A percentile compares a stretch with the other conserved stretches of the same genome.
Conservation (phyloP, 768 basidiomycete species). For the Tulasnella calospora region DNA sequence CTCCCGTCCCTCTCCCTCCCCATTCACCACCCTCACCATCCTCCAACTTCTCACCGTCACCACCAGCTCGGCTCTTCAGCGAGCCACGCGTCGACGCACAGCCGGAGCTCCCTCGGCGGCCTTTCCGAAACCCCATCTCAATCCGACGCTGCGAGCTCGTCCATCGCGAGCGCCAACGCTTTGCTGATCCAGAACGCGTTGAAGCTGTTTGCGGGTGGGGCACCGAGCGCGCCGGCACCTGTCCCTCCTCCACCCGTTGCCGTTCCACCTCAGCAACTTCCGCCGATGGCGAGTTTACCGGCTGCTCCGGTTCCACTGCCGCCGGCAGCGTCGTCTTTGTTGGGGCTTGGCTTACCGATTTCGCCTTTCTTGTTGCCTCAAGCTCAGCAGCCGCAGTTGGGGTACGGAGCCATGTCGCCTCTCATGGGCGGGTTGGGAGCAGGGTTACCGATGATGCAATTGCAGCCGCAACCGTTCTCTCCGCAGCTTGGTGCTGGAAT, state of each 20-base stretch:
- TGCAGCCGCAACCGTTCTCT: too few relatives aligned
- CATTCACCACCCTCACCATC: not conserved
- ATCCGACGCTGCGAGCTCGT: not conserved
- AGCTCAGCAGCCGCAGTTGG: not conserved
- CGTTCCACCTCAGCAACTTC: too few relatives aligned
- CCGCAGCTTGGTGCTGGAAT: too few relatives aligned
- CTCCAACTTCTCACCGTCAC: not conserved
- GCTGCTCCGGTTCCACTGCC: not conserved
- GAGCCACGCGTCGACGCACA: slow-evolving; percentile 1
- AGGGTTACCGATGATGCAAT: too few relatives aligned
- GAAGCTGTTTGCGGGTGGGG: too few relatives aligned
- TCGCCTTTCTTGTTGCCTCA: not conserved
- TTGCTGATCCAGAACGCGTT: not conserved
- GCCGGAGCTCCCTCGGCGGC: not conserved
- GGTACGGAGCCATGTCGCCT: not conserved
- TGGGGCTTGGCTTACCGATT: not conserved
- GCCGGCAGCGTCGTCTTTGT: too few relatives aligned
- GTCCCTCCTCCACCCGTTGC: too few relatives aligned
- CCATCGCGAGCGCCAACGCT: not conserved
- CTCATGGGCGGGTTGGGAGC: not conserved
- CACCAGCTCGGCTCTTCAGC: not conserved
- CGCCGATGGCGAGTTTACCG: not conserved
- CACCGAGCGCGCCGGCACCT: too few relatives aligned
- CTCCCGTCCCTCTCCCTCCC: not conserved
- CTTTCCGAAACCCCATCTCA: not conserved